These are phyloP conservation scores for Myriosclerotinia duriaeana DNA, from an alignment of 2,329 filamentous ascomycete genomes.

Conservation along the genomic window DNA sequence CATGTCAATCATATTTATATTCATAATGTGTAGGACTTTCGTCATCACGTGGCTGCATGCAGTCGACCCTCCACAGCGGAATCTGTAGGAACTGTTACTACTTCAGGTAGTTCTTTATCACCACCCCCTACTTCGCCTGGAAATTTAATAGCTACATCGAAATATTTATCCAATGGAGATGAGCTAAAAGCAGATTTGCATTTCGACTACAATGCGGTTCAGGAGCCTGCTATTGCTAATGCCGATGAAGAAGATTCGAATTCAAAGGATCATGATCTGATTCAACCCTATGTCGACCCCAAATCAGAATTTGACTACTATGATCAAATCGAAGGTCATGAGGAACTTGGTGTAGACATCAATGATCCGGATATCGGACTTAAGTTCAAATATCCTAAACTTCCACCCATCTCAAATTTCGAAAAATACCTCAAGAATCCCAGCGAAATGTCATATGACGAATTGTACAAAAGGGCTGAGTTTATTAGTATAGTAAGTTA, in stretches of 20 bases:
- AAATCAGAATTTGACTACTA: constrained; percentile 32
- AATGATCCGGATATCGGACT: constrained; percentile 22
- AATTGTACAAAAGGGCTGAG: constrained; percentile 34
- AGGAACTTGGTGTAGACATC: constrained; percentile 18
- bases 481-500: constrained; percentile 24
- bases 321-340: constrained; percentile 31
- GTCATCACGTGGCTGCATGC: constrained; percentile 37
- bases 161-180: constrained; percentile 22
- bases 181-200: constrained; percentile 20
- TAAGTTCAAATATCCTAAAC: constrained; percentile 33
- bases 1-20: constrained; percentile 19
- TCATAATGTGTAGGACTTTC: constrained; percentile 36
- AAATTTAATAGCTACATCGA: constrained; percentile 11
- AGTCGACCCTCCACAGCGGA: constrained; percentile 29
- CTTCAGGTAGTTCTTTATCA: constrained; percentile 31
- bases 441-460: constrained; percentile 33
- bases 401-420: constrained; percentile 32
- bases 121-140: constrained; percentile 29
- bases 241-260: constrained; percentile 19
- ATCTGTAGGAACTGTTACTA: constrained; percentile 26
- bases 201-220: constrained; percentile 23
- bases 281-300: constrained; percentile 30
- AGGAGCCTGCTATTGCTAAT: constrained; percentile 22
- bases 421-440: constrained; percentile 34
- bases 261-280: constrained; percentile 7